Percentiles rank a stretch among this genome's conserved stretches.
These are phyloP conservation scores for Sporothrix curviconia DNA, from an alignment of 2,329 filamentous ascomycete species.

Conservation along the genomic window DNA sequence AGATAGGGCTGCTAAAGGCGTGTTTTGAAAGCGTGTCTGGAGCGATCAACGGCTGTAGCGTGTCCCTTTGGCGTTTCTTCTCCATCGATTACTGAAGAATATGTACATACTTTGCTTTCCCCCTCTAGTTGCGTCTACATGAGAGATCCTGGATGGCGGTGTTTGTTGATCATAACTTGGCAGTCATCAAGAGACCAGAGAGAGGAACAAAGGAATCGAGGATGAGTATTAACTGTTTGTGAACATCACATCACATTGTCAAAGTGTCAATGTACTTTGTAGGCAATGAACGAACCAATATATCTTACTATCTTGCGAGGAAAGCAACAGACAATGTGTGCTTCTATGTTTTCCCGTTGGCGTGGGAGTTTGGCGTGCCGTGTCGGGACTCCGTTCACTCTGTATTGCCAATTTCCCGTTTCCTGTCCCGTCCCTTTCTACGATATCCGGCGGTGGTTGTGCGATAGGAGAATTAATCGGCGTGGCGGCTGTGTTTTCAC, in stretches of 20 bases:
- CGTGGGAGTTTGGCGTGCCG: too few species aligned
- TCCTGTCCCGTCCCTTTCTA: too few species aligned
- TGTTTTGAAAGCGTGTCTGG: not conserved
- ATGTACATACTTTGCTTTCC: not conserved
- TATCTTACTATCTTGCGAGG: too few species aligned
- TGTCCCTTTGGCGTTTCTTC: conserved; percentile 5
- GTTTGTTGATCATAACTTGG: not conserved
- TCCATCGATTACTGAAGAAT: too few species aligned
- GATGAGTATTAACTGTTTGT: too few species aligned
- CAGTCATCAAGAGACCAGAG: too few species aligned
- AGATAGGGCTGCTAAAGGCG: not conserved
- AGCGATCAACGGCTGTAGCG: not conserved
- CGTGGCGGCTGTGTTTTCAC: not conserved
- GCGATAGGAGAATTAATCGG: conserved; percentile 7
- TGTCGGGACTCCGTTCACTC: not conserved
- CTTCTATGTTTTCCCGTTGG: not conserved
- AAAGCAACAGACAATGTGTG: not conserved
- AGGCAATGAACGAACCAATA: too few species aligned
- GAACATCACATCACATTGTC: too few species aligned
- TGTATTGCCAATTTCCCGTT: too few species aligned
- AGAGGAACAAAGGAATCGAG: too few species aligned
- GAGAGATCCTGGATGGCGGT: not conserved
- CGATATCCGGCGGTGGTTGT: not conserved
- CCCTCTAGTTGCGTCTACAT: too few species aligned
- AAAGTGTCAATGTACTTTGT: too few species aligned